phyloP scores from a whole-genome alignment of 192 early-diverging fungal species.

The Backusella circina region DNA sequence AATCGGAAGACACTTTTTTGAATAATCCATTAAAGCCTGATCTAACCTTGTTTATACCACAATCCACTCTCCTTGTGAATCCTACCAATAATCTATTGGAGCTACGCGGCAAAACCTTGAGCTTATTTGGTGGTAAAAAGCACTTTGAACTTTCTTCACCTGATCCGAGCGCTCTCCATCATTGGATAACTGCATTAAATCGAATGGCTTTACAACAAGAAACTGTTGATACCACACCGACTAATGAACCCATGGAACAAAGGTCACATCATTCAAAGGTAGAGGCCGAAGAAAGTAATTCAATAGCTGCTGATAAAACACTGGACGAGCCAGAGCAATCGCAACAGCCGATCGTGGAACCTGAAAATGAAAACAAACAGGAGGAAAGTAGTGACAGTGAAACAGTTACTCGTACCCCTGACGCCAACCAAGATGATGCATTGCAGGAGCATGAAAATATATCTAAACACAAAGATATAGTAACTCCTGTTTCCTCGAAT shows the following conservation, averaged over 20 bases:
- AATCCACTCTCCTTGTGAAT: neutral
- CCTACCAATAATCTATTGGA: neutral
- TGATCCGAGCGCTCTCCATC: neutral
- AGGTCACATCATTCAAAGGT: conserved; percentile 3
- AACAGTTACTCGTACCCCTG: neutral
- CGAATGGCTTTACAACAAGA: neutral
- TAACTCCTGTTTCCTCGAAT: neutral
- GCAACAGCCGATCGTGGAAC: neutral
- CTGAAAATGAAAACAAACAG: neutral
- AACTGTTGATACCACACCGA: neutral
- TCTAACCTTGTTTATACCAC: neutral
- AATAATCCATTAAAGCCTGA: neutral
- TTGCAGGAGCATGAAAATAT: neutral
- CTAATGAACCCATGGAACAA: neutral
- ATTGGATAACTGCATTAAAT: neutral
- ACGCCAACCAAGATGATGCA: neutral
- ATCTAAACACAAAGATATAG: no score
- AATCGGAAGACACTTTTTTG: neutral
- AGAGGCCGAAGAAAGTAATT: neutral
- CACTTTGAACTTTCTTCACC: neutral
- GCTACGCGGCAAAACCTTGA: neutral
- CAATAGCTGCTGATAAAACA: neutral
- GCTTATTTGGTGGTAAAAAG: neutral
- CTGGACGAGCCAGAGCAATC: neutral
- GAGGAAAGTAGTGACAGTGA: neutral